These are phyloP conservation scores for Talaromyces sp. DNA, from an alignment of 2,329 filamentous ascomycete genomes.

Conservation along the genomic window DNA sequence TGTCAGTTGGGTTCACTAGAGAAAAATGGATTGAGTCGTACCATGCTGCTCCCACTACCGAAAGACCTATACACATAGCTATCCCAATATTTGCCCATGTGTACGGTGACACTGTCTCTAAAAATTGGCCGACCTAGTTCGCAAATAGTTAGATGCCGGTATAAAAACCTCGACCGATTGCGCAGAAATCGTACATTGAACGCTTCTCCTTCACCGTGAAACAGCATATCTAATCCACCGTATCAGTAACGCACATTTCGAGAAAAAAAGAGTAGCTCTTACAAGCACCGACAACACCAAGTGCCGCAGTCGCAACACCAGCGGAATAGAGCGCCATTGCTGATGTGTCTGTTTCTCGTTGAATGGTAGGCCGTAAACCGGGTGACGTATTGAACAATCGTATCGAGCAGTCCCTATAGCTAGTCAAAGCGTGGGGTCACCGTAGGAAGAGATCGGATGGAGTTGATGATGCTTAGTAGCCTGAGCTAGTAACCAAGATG, in stretches of 20 bases:
- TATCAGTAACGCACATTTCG: constrained; percentile 17
- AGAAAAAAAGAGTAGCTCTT: constrained; percentile 35
- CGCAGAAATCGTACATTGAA: constrained; percentile 69
- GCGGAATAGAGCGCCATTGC: constrained; percentile 71
- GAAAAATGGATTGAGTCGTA: constrained; percentile 39
- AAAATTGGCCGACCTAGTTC: constrained; percentile 76
- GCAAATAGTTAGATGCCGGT: constrained; percentile 19
- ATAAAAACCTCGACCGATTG: not conserved
- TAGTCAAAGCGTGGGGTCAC: not conserved
- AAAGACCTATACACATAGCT: constrained; percentile 88
- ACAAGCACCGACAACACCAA: constrained; percentile 74
- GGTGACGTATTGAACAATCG: not conserved
- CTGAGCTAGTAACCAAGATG: not conserved
- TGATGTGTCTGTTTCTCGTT: constrained; percentile 13
- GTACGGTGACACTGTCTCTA: constrained; percentile 90
- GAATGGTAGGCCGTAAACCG: not conserved
- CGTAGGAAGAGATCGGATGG: not conserved
- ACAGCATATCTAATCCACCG: constrained; percentile 77
- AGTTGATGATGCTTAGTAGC: not conserved
- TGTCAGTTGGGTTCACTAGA: not conserved
- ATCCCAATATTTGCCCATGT: constrained; percentile 91
- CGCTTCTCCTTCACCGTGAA: constrained; percentile 88
- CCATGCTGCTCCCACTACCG: constrained; percentile 96
- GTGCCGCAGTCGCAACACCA: constrained; percentile 62
- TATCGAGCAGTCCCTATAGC: not conserved